Base-by-base conservation (phyloP, 1,284 basidiomycete genomes). In the Schizophyllum commune region DNA sequence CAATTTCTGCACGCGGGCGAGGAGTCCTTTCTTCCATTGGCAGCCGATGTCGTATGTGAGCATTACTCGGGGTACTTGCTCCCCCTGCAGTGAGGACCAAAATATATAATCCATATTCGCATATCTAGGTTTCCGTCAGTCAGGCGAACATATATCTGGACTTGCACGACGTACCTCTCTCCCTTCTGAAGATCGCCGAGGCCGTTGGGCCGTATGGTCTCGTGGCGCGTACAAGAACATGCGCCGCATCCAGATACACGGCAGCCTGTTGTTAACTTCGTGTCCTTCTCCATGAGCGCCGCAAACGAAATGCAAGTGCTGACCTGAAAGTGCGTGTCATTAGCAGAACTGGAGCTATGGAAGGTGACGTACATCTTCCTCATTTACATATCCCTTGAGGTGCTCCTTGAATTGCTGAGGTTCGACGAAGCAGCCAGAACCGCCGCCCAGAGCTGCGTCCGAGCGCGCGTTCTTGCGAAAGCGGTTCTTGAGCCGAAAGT, bases 401-500 rank as follows among this genome's bases (percentile, higher is more conserved):
- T 69, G 65, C 9, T 32, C 58, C 62, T 68, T 66, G 61, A 67
- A 73, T 21, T 52, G 20, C 9, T 54, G 55, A 9, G 68, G 64
- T 27, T 68, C 65, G 11, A 69, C 67, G 55, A 69, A 66, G 57
- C 69, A 72, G 13, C 67, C 63, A 61, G 61, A 68, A 0, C 71
- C 70, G 17, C 66, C 57, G 22, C 60, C 64, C 1, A 71, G 59
- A 8, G 67, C 64, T 4, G 68, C 67, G 58, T 73, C 69, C 6
- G 52, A 52, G 17, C 33, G 60, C 20, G 70, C 62, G 15, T 60
- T 65, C 2, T 70, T 71, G 0, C 69, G 65, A n/a, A 65, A 60
- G 34, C 67, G 67, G 4, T 67, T 60, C 51, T 69, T 71, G 6
- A 73, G 62, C 4, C 67, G 64, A 56, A 73, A 73, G 60, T 72